These are phyloP conservation scores for Fusarium incarnatum DNA, from an alignment of 2,329 filamentous ascomycete species.

Conservation along the genomic window DNA sequence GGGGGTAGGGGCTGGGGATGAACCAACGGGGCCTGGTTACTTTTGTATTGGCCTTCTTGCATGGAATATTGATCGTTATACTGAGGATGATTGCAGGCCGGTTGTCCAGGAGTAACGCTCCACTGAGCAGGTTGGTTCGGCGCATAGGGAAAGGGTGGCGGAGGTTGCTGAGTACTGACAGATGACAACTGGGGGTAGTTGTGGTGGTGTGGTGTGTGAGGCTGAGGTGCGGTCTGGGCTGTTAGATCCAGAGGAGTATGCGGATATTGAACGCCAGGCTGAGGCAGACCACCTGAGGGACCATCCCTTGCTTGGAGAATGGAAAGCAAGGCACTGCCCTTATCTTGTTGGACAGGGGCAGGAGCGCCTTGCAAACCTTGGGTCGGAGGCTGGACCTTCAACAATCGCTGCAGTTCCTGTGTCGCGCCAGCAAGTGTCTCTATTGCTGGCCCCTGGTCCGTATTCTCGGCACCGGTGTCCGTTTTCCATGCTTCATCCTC, in stretches of 20 bases:
- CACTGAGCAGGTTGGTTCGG: constrained; percentile 37
- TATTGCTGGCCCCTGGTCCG: constrained; percentile 53
- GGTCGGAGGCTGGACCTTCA: constrained; percentile 66
- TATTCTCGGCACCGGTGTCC: constrained; percentile 49
- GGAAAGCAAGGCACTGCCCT: constrained; percentile 65
- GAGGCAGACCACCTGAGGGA: constrained; percentile 25
- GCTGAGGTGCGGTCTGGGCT: constrained; percentile 61
- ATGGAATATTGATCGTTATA: constrained; percentile 33
- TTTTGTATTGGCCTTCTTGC: constrained; percentile 41
- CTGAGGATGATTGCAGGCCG: constrained; percentile 27
- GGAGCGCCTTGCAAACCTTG: constrained; percentile 58
- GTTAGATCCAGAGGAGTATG: constrained; percentile 68
- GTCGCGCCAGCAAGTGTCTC: constrained; percentile 64
- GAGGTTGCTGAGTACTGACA: constrained; percentile 47
- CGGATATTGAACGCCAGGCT: constrained; percentile 49
- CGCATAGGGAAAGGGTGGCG: constrained; percentile 48
- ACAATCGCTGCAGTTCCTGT: constrained; percentile 64
- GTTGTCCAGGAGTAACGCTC: constrained; percentile 31
- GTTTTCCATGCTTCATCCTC: constrained; percentile 69
- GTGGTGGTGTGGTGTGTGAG: constrained; percentile 68
- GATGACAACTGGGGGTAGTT: constrained; percentile 57
- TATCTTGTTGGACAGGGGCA: constrained; percentile 52
- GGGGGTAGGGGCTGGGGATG: too few relatives aligned
- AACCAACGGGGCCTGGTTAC: constrained; percentile 43
- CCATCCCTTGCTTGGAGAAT: constrained; percentile 59